A percentile compares a stretch with the other conserved stretches of the same genome.
These are phyloP conservation scores for Phytomonas sp. DNA, from an alignment of 208 protist species.

Conservation along the genomic window DNA sequence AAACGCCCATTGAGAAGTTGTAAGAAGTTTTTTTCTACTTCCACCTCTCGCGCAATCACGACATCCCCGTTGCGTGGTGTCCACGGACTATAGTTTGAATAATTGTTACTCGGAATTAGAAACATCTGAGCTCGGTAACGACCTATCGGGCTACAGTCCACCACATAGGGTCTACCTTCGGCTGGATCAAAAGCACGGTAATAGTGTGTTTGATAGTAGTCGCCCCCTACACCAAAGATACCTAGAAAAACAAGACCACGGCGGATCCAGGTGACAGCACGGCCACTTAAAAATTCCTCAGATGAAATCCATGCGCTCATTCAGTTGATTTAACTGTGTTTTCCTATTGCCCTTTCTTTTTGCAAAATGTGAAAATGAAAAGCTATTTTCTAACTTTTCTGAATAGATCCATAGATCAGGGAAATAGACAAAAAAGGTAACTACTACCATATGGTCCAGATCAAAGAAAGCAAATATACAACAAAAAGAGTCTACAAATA, in stretches of 20 bases:
- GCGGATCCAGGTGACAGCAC: slow-evolving; percentile 45
- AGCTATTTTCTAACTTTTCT: background rate
- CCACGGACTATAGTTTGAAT: slow-evolving; percentile 82
- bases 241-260: slow-evolving; percentile 48
- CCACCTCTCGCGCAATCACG: slow-evolving; percentile 61
- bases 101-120: slow-evolving; percentile 68
- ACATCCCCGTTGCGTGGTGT: slow-evolving; percentile 77
- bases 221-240: slow-evolving; percentile 52
- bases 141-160: slow-evolving; percentile 76
- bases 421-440: slow-evolving; percentile 12
- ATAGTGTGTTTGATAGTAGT: slow-evolving; percentile 83
- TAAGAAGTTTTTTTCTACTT: slow-evolving; percentile 54
- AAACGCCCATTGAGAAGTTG: slow-evolving; percentile 80
- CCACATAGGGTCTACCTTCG: slow-evolving; percentile 49
- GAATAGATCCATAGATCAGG: background rate
- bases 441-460: background rate
- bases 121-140: slow-evolving; percentile 65
- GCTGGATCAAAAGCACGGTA: slow-evolving; percentile 61
- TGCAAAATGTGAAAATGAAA: slow-evolving; percentile 12
- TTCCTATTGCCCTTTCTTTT: slow-evolving; percentile 5
- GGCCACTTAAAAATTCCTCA: slow-evolving; percentile 62
- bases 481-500: background rate
- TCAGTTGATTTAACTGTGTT: background rate
- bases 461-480: slow-evolving; percentile 8
- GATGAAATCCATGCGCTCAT: slow-evolving; percentile 83